Base-by-base conservation (phyloP, 345 rosid genomes). In the Triadica sebifera region DNA sequence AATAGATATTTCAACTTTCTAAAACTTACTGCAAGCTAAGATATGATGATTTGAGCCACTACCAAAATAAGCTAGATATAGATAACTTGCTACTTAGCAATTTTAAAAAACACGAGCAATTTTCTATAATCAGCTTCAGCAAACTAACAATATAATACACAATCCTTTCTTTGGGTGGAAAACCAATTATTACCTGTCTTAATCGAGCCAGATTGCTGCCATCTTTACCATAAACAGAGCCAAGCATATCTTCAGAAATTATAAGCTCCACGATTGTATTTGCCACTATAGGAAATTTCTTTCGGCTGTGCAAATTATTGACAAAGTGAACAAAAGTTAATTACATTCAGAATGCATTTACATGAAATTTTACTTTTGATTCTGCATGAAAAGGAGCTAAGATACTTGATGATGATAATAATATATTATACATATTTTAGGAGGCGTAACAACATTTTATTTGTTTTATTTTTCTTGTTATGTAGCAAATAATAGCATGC, bases 201-300 rank as follows among this genome's bases (percentile, higher is more conserved):
- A 74, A 12, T n/a, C 47, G 47, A 61, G 37, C 19, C 16, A 74
- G 71, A 53, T 65, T 74, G 77, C 43, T 41, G 45, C 71, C 77
- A 24, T 55, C 64, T 43, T 74, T 41, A 1, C 77, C 77, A 53
- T 52, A 74, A 16, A 74, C 37, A 74, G 71, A 55, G 65, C 17
- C 52, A 25, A 74, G 15, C 16, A 53, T 55, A 22, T 52, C 71
- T 64, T 65, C 77, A 53, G 77, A 56, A 20, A 74, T 38, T 65
- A 45, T 53, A 39, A 74, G 64, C 62, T 74, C 71, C 45, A 74
- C 2, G 11, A 38, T 55, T 34, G 62, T 38, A 13, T 65, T 74
- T 29, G 24, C 77, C 59, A 63, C 76, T 5, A 52, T 39, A 74
- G 52, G 38, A 41, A 52, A 45, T 64, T 39, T 53, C 38, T 53